Evolutionary conservation across 1,284 basidiomycete species (phyloP), one percentile per base, ranked within the genome.

Genomic region (Takashimella koratensis): DNA sequence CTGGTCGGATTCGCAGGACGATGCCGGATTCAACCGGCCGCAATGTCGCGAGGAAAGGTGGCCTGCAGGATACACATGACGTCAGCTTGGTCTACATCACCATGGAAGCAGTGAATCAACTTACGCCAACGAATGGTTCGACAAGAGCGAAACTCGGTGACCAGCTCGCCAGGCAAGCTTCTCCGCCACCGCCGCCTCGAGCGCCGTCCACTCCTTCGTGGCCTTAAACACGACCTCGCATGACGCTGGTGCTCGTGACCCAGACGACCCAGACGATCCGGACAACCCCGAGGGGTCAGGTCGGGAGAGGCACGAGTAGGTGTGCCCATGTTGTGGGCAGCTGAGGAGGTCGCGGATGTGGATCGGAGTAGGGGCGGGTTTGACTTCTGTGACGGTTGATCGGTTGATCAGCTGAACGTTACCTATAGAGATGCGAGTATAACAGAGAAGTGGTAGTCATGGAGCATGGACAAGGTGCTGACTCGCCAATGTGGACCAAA

Each of bases 151-250:
- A 16, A 60, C 23, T 3, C 59, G 52, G 39, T 49, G 30, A 5
- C 59, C 59, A 24, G 52, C 51, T 13, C 39, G 30, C 59, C 59
- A 60, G 5, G 59, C 59, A 11, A 60, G 53, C 46, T 57, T 57
- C 49, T 60, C 59, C 13, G 55, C 59, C 11, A 51, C 59, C 3
- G 59, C 59, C 1, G 53, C 52, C 23, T 57, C 53, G 24, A 60
- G 40, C 0, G 48, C 27, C 3, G 30, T 21, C 59, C 59, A 60
- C 0, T 45, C 20, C n/a, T 49, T 25, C 2, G 48, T 41, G 2
- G 59, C 48, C 43, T 42, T 44, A 13, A 57, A 60, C 13, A 36
- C 30, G 16, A 36, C 30, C 16, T 36, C 30, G 16, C 30, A 36
- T 36, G 30, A 36, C 10, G 30, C 8, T 36, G 30, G 30, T 8